Evolutionary conservation across 495 filamentous ascomycete genomes (phyloP), one percentile per base, ranked within the genome.

Genomic region (Aspergillus bridgeri): DNA sequence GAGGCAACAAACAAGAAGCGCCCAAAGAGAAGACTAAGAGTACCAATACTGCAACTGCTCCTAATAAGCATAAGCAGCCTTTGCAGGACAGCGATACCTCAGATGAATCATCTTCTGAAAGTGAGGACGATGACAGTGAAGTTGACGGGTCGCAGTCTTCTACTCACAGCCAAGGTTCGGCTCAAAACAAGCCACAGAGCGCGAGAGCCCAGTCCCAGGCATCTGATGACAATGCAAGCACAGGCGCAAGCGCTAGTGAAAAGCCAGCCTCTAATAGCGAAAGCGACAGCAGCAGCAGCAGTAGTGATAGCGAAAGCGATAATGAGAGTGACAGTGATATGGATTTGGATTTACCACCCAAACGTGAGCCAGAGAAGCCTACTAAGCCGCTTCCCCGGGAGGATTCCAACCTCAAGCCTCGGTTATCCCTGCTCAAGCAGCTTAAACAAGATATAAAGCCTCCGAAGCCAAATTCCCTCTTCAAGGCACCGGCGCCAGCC

Each of bases 251-350:
- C 11, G 11, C 33, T 21, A 8, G 7, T 1, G 47, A 51, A 42
- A 33, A 48, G 23, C 6, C 18, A 21, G 0, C 42, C 1, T 49
- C 24, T 17, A 54, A 15, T 19, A 19, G 38, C 29, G 51, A 44
- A 58, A 56, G 20, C 24, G 42, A 25, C 11, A 46, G 42, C 15
- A 19, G 29, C 18, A 43, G 6, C 29, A n/a, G 24, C 13, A 47
- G n/a, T n/a, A 29, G 42, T 19, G 20, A 46, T 11, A 60, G 54
- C 27, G 58, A 55, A 1, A 20, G 27, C 25, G 52, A 59, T 1
- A 38, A 20, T 38, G 58, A 54, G 17, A 45, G 21, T 25, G 58
- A 52, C 6, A 49, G 33, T 38, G 33, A 38, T 15, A 38, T 38
- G 33, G 33, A 38, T 38, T 15, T 15, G 13, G 9, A 15, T 3